A percentile compares a stretch with the other conserved stretches of the same genome.
phyloP scores from a whole-genome alignment of 2,329 filamentous ascomycete genomes.

The Gnomoniopsis smithogilvyi region DNA sequence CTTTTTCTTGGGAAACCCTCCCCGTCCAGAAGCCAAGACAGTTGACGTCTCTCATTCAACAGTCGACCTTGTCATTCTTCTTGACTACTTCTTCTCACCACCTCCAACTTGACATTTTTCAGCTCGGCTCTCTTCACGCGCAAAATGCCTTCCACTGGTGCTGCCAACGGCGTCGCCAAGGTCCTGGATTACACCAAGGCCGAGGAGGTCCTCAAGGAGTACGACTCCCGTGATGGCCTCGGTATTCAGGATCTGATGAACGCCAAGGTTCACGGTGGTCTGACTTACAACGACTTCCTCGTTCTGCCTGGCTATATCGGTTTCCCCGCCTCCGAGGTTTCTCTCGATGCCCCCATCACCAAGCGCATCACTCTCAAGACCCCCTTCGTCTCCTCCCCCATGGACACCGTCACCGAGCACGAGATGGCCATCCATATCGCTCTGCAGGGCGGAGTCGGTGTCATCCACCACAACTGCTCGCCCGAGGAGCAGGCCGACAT shows the following conservation, averaged over 20 bases:
- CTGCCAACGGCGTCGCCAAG: constrained; percentile 51
- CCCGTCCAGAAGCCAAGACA: constrained; percentile 17
- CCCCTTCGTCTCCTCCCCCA: constrained; percentile 94
- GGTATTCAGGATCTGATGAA: constrained; percentile 84
- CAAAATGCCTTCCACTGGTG: constrained; percentile 72
- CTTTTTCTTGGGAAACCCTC: constrained; percentile 19
- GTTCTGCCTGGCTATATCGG: constrained; percentile 96
- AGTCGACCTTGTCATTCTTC: constrained; percentile 8
- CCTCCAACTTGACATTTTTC: neutral
- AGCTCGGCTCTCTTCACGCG: constrained; percentile 27
- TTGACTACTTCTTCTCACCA: constrained; percentile 9
- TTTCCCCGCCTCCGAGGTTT: constrained; percentile 87
- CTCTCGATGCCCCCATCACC: constrained; percentile 86
- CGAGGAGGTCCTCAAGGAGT: constrained; percentile 77
- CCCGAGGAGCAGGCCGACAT: constrained; percentile 95
- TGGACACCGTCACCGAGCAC: constrained; percentile 99
- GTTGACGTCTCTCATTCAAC: constrained; percentile 6
- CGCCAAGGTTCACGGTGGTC: constrained; percentile 84
- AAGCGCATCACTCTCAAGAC: constrained; percentile 96
- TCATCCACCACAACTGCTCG: constrained; percentile 99
- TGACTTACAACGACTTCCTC: constrained; percentile 99
- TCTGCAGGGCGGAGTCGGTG: constrained; percentile 81
- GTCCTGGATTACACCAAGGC: constrained; percentile 73
- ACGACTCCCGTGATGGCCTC: constrained; percentile 79
- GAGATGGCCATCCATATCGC: constrained; percentile 99